Evolutionary conservation across 495 filamentous ascomycete species (phyloP).

Genomic region (Cenococcum geophilum): DNA sequence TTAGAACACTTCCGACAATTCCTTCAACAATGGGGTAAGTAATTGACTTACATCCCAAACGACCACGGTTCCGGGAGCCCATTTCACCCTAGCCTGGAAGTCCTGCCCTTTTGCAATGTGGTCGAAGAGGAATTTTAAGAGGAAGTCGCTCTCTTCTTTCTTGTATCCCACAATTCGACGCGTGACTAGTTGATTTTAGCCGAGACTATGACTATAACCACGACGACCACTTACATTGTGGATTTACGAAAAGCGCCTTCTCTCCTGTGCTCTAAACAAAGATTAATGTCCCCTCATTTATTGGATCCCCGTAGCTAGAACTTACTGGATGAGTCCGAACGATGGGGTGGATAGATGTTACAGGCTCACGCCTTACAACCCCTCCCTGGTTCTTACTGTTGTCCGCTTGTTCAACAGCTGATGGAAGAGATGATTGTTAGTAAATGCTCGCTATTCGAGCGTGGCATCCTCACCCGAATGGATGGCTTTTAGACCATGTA

Average conservation of each 20-base stretch:
- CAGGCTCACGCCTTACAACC: slow-evolving; percentile 63
- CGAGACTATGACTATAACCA: background rate
- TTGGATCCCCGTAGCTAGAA: background rate
- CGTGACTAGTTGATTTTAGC: slow-evolving; percentile 47
- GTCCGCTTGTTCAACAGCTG: slow-evolving; percentile 49
- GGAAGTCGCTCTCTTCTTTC: slow-evolving; percentile 68
- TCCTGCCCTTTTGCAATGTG: slow-evolving; percentile 77
- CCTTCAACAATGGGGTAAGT: slow-evolving; percentile 4
- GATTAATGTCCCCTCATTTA: background rate
- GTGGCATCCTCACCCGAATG: slow-evolving; percentile 53
- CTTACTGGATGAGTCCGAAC: slow-evolving; percentile 65
- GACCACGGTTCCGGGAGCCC: slow-evolving; percentile 75
- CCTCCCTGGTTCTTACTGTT: slow-evolving; percentile 50
- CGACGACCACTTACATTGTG: slow-evolving; percentile 59
- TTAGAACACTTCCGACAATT: slow-evolving; percentile 2
- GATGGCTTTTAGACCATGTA: slow-evolving; percentile 70
- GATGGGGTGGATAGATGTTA: slow-evolving; percentile 65
- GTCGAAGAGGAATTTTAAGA: slow-evolving; percentile 83
- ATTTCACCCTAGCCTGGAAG: slow-evolving; percentile 83
- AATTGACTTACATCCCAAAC: slow-evolving; percentile 64
- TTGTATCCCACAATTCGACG: slow-evolving; percentile 67
- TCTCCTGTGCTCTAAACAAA: slow-evolving; percentile 55
- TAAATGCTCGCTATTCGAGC: background rate
- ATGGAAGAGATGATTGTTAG: slow-evolving; percentile 1
- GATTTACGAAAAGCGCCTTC: slow-evolving; percentile 81